Base-by-base conservation (phyloP, 768 basidiomycete species). In the Strobilomyces echinocephalus region DNA sequence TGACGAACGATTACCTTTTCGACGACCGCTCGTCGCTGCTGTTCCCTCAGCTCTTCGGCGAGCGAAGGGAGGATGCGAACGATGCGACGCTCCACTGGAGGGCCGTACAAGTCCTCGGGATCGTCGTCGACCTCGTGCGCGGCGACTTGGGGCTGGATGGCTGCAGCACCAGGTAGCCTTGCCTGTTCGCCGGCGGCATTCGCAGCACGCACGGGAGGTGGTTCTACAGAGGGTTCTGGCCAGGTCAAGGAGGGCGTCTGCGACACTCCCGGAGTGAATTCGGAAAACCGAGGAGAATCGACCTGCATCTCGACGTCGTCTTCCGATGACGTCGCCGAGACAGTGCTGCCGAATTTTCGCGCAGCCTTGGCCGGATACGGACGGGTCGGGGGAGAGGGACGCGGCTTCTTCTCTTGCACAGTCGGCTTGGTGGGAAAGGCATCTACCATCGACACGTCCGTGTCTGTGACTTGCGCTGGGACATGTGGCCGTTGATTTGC, bases 71-170 rank as follows among this genome's bases (percentile, higher is more conserved):
- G 61, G 14, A 67, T 61, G 10, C 65, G 65, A 49, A 67, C 50
- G 8, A 67, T 49, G 9, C 52, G 61, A 30, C 59, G 65, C 24
- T 65, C 61, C 16, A 65, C 61, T 2, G 61, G 65, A 28, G 65
- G 65, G 18, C 65, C 65, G 14, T 67, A 67, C 46, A 67, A 43
- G 48, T 67, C 65, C 24, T 67, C 65, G 12, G 61, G 53, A 34
- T 67, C 63, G 39, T 67, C 61, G 10, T 59, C 46, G 16, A 30
- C 42, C n/a, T 49, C 57, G 24, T 47, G 21, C 20, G 20, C 36
- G 7, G 36, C 16, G 2, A 26, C 55, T 33, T 11, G 55, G 15
- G 50, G 35, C 39, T 46, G 57, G 38, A 24, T 15, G 8, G 6
- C 20, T 9, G 10, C 30, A n/a, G 14, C 30, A 15, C 14, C 38